phyloP scores from a whole-genome alignment of 805 yeast genomes.

The Monosporozyma unispora region DNA sequence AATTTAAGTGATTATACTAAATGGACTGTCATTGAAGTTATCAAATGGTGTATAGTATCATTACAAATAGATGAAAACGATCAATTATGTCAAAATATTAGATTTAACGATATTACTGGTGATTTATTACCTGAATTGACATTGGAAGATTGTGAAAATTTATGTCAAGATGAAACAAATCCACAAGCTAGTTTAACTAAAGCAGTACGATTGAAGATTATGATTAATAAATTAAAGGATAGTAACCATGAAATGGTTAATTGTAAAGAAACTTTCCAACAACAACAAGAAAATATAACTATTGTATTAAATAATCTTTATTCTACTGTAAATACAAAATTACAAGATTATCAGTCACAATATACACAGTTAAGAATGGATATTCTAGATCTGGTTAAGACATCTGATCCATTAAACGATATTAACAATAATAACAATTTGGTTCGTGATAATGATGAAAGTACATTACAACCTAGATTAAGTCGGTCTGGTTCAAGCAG shows the following conservation, averaged over 20 bases:
- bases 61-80: conserved; percentile 12
- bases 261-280: conserved; percentile 11
- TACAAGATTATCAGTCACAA: conserved; percentile 27
- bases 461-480: neutral
- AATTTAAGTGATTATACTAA: conserved; percentile 1
- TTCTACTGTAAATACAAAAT: conserved; percentile 17
- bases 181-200: conserved; percentile 30
- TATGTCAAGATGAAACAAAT: conserved; percentile 40
- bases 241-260: conserved; percentile 8
- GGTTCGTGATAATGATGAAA: conserved; percentile 1
- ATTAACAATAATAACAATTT: neutral
- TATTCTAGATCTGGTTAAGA: conserved; percentile 24
- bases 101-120: conserved; percentile 36
- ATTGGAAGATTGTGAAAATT: conserved; percentile 61
- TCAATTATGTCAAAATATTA: conserved; percentile 10
- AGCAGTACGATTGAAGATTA: conserved; percentile 51
- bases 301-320: conserved; percentile 21
- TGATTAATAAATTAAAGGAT: conserved; percentile 45
- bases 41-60: conserved; percentile 18
- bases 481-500: neutral
- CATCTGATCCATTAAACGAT: conserved; percentile 4
- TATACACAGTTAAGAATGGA: conserved; percentile 24
- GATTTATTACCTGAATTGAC: conserved; percentile 59
- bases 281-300: conserved; percentile 28
- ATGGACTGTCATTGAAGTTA: conserved; percentile 23